Evolutionary conservation across 352 stramenopile species (phyloP).

Genomic region (Paralagenidium karlingii): DNA sequence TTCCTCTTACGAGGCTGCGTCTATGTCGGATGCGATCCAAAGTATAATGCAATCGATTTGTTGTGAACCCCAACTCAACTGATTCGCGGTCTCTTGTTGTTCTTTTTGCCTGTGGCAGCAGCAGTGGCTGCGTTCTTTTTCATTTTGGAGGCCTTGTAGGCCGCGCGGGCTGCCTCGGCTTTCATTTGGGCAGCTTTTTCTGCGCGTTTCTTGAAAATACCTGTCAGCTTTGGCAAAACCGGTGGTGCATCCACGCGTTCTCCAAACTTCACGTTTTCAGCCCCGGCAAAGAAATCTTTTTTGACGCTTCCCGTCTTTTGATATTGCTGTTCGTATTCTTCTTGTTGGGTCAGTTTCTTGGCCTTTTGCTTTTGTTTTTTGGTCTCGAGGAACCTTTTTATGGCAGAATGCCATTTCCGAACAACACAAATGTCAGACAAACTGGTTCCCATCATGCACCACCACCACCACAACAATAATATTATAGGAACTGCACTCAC

Average conservation of each 20-base stretch:
- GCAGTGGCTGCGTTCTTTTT: constrained; percentile 13
- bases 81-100: no score
- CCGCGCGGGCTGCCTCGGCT: no score
- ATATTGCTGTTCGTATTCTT: constrained; percentile 65
- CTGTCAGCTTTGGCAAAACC: constrained; percentile 67
- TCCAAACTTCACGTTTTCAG: constrained; percentile 49
- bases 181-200: no score
- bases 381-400: constrained; percentile 35
- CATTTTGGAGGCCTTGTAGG: constrained; percentile 11
- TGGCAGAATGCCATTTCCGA: constrained; percentile 1
- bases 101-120: constrained; percentile 3
- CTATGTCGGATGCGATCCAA: no score
- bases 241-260: constrained; percentile 72
- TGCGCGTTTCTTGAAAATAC: constrained; percentile 72
- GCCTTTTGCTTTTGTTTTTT: constrained; percentile 66
- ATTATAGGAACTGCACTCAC: constrained; percentile 5
- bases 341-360: constrained; percentile 72
- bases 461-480: not conserved
- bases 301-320: constrained; percentile 49
- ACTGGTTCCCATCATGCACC: not conserved
- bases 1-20: no score
- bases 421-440: not conserved
- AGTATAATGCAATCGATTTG: no score
- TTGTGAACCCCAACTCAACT: no score
- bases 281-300: constrained; percentile 59